A percentile compares a stretch with the other conserved stretches of the same genome.
Conservation (phyloP, 192 early-diverging fungal genomes). For the Entomortierella lignicola region DNA sequence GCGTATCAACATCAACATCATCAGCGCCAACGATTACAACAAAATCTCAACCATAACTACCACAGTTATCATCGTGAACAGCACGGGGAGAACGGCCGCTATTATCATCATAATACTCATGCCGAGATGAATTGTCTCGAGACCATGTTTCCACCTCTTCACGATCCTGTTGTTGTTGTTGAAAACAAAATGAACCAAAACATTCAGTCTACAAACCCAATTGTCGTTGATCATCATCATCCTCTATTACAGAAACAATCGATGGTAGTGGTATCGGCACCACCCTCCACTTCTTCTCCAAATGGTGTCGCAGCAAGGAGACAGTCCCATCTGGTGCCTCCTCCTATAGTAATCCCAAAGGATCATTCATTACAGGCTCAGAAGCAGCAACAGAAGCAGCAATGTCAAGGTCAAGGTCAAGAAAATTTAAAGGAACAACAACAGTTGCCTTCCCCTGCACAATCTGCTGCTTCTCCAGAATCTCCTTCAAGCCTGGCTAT, state of each 20-base stretch:
- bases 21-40: too few species aligned
- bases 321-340: conserved; percentile 16
- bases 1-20: conserved; percentile 19
- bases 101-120: conserved; percentile 9
- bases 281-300: too few species aligned
- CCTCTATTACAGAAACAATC: conserved; percentile 9
- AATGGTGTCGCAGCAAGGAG: too few species aligned
- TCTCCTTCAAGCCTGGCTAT: conserved; percentile 45
- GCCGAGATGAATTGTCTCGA: conserved; percentile 30
- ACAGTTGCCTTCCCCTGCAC: conserved; percentile 9
- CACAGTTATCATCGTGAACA: neutral
- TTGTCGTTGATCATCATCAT: neutral
- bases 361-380: conserved; percentile 5
- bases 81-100: neutral
- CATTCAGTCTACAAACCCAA: neutral
- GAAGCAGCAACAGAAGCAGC: neutral
- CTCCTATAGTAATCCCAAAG: conserved; percentile 24
- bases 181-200: neutral
- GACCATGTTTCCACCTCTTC: conserved; percentile 29
- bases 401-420: too few species aligned
- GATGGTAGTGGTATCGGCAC: neutral
- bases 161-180: neutral
- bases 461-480: conserved; percentile 25
- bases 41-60: conserved; percentile 8
- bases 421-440: too few species aligned